Conservation (phyloP, 192 early-diverging fungal species). For the Coemansia sp. region DNA sequence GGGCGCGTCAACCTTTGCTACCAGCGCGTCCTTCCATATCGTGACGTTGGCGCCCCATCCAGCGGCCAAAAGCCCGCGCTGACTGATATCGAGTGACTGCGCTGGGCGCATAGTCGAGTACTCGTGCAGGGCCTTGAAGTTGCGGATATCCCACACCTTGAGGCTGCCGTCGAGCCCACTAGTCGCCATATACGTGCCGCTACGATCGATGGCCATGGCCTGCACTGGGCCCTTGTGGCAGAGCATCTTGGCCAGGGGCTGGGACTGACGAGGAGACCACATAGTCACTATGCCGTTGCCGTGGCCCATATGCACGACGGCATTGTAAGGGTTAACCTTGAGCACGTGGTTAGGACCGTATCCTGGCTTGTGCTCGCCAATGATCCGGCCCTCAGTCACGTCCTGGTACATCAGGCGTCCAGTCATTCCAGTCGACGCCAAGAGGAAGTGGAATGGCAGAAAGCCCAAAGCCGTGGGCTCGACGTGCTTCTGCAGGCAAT, state of each 20-base stretch:
- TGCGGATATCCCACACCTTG: constrained; percentile 94
- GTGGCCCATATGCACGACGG: constrained; percentile 91
- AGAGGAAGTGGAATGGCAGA: constrained; percentile 91
- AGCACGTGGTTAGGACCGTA: constrained; percentile 82
- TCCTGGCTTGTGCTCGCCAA: constrained; percentile 77
- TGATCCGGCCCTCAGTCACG: constrained; percentile 85
- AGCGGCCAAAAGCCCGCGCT: constrained; percentile 82
- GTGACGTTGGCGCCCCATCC: constrained; percentile 78
- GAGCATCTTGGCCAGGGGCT: constrained; percentile 93
- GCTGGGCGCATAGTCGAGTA: constrained; percentile 83
- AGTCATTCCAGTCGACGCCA: constrained; percentile 79
- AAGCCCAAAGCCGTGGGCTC: constrained; percentile 87
- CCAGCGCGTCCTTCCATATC: constrained; percentile 91
- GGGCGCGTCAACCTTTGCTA: constrained; percentile 73
- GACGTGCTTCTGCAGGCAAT: constrained; percentile 81
- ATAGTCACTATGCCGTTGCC: constrained; percentile 85
- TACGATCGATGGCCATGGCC: constrained; percentile 80
- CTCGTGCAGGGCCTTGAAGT: constrained; percentile 76
- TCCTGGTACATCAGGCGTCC: constrained; percentile 93
- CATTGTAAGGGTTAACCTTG: constrained; percentile 90
- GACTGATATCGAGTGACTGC: constrained; percentile 78
- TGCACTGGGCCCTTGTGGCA: constrained; percentile 88
- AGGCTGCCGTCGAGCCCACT: constrained; percentile 87
- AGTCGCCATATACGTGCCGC: constrained; percentile 87
- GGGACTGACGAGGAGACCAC: constrained; percentile 85